These are phyloP conservation scores for Hawksworthiomyces lignivorus DNA, from an alignment of 2,329 filamentous ascomycete genomes.

Conservation along the genomic window DNA sequence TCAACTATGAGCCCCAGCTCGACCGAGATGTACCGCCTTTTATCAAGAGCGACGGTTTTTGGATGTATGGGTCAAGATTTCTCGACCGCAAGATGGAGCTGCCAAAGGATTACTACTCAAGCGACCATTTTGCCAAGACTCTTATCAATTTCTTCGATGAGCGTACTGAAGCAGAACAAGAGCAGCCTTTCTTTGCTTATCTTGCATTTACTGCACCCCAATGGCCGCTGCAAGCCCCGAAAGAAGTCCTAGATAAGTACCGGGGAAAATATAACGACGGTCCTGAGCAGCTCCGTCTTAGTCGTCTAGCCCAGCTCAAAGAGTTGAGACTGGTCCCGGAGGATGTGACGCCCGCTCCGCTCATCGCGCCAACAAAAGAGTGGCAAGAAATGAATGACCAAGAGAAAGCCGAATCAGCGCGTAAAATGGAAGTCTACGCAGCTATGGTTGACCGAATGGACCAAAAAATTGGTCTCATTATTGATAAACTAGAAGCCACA, in stretches of 20 bases:
- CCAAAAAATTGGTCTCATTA: conserved; percentile 48
- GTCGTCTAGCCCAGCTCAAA: conserved; percentile 46
- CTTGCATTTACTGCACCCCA: conserved; percentile 55
- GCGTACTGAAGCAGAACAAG: conserved; percentile 24
- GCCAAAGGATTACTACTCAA: conserved; percentile 41
- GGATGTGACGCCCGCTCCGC: conserved; percentile 42
- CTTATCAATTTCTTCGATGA: conserved; percentile 43
- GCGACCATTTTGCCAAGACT: conserved; percentile 43
- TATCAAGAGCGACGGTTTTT: too few species aligned
- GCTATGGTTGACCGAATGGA: conserved; percentile 59
- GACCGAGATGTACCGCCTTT: conserved; percentile 14
- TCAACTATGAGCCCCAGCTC: conserved; percentile 36
- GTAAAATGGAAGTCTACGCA: conserved; percentile 54
- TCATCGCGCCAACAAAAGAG: conserved; percentile 38
- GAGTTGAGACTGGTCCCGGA: conserved; percentile 46
- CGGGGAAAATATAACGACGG: conserved; percentile 53
- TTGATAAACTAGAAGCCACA: conserved; percentile 45
- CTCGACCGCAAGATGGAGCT: conserved; percentile 19
- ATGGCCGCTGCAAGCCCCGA: conserved; percentile 54
- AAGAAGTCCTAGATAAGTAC: conserved; percentile 48
- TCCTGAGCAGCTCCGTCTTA: conserved; percentile 45
- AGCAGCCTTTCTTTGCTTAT: conserved; percentile 50
- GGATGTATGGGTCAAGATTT: too few species aligned
- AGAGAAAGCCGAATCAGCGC: conserved; percentile 38
- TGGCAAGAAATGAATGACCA: conserved; percentile 40